phyloP scores from a whole-genome alignment of 495 filamentous ascomycete species.

The Hypoxylon trugodes region DNA sequence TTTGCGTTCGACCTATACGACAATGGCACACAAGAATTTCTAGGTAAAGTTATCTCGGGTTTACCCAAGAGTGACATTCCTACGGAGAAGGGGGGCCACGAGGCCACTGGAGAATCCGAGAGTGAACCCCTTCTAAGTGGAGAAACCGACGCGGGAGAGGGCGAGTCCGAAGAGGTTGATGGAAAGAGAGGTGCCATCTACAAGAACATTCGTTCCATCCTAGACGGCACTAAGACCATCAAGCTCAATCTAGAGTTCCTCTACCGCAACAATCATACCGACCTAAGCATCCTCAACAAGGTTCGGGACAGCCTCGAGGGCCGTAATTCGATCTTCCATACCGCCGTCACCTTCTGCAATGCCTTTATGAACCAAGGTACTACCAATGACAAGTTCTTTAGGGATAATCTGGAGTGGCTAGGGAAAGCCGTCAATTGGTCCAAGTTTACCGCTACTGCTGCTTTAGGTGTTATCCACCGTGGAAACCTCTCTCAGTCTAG shows the following conservation, averaged over 20 bases:
- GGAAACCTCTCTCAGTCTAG: constrained; percentile 92
- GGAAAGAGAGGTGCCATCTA: constrained; percentile 68
- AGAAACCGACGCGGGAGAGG: constrained; percentile 42
- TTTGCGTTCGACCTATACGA: constrained; percentile 98
- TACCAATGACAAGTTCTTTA: constrained; percentile 95
- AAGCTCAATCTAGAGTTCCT: constrained; percentile 95
- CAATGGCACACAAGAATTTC: constrained; percentile 96
- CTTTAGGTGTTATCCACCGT: constrained; percentile 93
- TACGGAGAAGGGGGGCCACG: constrained; percentile 56
- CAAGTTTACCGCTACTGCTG: constrained; percentile 98
- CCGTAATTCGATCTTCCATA: constrained; percentile 98
- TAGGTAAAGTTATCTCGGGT: constrained; percentile 85
- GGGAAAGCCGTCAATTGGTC: constrained; percentile 99
- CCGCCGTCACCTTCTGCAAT: constrained; percentile 94
- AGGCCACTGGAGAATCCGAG: constrained; percentile 59
- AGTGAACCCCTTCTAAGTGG: constrained; percentile 54
- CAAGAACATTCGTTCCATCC: constrained; percentile 82
- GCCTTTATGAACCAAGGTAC: constrained; percentile 99
- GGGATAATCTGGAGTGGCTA: constrained; percentile 97
- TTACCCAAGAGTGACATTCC: constrained; percentile 70
- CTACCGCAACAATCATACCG: constrained; percentile 89
- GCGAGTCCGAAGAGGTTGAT: constrained; percentile 49
- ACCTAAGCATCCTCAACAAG: constrained; percentile 88
- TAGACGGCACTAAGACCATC: constrained; percentile 90
- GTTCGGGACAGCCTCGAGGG: constrained; percentile 94